Base-by-base conservation (phyloP, 805 yeast species). In the Candida schatavii region DNA sequence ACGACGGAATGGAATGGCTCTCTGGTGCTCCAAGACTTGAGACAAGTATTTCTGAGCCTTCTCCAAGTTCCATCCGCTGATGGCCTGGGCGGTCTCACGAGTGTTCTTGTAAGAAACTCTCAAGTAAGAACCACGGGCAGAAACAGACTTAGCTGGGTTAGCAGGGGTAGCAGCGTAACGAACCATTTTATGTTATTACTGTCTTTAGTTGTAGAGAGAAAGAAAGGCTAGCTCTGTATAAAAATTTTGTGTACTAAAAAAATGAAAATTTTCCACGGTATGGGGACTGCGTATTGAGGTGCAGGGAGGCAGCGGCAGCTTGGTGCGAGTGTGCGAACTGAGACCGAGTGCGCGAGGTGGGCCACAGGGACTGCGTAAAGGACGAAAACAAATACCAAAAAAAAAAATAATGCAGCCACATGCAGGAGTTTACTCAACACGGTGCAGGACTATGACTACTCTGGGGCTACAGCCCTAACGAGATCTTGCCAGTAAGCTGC, bases 91-190 rank as follows among this genome's bases (percentile, higher is more conserved):
- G 60, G 98, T 85, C 78, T 91, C 99, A 77, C 96, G 88, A 80
- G 99, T 93, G 91, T 93, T 93, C 90, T 93, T 93, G 96, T 75
- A 93, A 58, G 99, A 93, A 62, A 88, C 97, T 80, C 99, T 91
- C 75, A 93, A 82, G 90, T 89, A 90, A 49, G 98, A 88, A 71
- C 98, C 98, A 76, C 98, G 95, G 70, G 99, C 95, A 70, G 96
- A 85, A 68, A 97, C 98, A 64, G 96, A 86, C 81, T 89, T 88
- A 73, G 97, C 93, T 80, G 99, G 97, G 90, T 93, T 90, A 67
- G 95, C 89, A 72, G 99, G 88, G 68, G 88, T 83, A 75, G 96
- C 93, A 81, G 90, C 95, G 98, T 93, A 93, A 81, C 99, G 93
- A 81, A 90, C 88, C 98, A 93, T 93, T 82, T 64, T 57, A 40